These are phyloP conservation scores for Pugionium cornutum DNA, from an alignment of 345 rosid genomes.

Conservation along the genomic window DNA sequence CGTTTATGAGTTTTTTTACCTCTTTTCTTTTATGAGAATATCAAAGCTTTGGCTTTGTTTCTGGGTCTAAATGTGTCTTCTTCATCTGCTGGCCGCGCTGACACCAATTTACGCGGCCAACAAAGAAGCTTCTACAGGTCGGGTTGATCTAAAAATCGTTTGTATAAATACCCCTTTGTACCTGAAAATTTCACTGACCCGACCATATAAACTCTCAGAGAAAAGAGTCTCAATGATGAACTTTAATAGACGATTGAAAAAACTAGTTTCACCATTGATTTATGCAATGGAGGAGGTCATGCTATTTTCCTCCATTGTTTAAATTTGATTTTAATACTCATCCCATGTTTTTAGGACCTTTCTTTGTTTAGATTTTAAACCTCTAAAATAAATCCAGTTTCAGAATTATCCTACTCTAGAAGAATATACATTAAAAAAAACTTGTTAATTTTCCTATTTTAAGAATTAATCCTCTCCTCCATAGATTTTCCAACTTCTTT, in stretches of 20 bases:
- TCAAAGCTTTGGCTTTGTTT: slow-evolving; percentile 35
- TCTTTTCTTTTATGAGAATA: slow-evolving; percentile 3
- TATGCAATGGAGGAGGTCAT: slow-evolving; percentile 31
- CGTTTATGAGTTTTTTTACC: neutral
- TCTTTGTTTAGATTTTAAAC: slow-evolving; percentile 39
- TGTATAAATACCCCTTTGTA: slow-evolving; percentile 7
- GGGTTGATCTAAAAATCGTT: slow-evolving; percentile 33
- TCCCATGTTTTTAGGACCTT: slow-evolving; percentile 33
- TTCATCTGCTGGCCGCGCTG: slow-evolving; percentile 46
- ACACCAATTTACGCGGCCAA: slow-evolving; percentile 47
- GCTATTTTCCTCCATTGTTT: slow-evolving; percentile 43
- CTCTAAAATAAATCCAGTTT: slow-evolving; percentile 21
- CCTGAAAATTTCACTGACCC: slow-evolving; percentile 39
- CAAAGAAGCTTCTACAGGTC: slow-evolving; percentile 34
- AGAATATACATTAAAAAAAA: slow-evolving; percentile 32
- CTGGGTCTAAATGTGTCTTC: slow-evolving; percentile 34
- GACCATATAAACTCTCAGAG: slow-evolving; percentile 39
- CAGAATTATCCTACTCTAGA: slow-evolving; percentile 25
- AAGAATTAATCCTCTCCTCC: slow-evolving; percentile 34
- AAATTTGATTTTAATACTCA: slow-evolving; percentile 34
- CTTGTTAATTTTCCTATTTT: slow-evolving; percentile 28
- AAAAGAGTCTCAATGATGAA: slow-evolving; percentile 25
- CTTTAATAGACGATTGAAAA: slow-evolving; percentile 38
- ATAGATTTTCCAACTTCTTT: slow-evolving; percentile 24
- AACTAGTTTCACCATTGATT: slow-evolving; percentile 38